Base-by-base conservation (phyloP, 1,139 yeast species). In the Sugiyamaella castrensis region DNA sequence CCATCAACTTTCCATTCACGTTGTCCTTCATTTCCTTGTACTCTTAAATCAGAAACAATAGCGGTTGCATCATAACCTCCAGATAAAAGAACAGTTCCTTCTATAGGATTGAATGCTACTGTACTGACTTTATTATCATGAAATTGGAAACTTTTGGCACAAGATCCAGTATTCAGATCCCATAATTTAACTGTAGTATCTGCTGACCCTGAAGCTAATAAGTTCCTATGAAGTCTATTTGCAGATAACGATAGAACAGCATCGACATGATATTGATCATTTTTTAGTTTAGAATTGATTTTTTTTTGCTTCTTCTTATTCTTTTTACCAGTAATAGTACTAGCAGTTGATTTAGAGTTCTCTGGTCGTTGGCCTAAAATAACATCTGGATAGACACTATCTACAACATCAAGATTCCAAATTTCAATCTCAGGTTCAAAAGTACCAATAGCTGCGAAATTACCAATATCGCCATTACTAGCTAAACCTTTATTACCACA, bases 401-500 rank as follows among this genome's bases (percentile, higher is more conserved):
- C 98, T 38, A 91, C 77, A 56, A 84, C 83, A 68, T 92, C 98
- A 61, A 92, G 74, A 69, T 92, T 88, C 98, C 98, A 94, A 53
- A 92, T 77, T 70, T 92, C 99, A 67, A 92, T 92, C 64, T 87
- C 95, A 35, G 98, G 98, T 61, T 92, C 98, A 67, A 92, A 91
- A 1, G 98, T 87, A 65, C 98, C 98, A 55, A 92, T 76, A 11
- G 98, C 98, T 1, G 95, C 98, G 68, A 87, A 88, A 67, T 89
- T 92, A 8, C 95, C 97, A 36, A 82, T 72, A 31, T 66, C 70
- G 33, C 67, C 57, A 30, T 52, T 45, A 11, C 52, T 57, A 28
- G 53, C 42, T 8, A 48, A 43, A 15, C n/a, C 44, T 19, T 29
- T 40, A 16, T 35, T 45, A 11, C 44, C 48, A 32, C 57, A 51